These are phyloP conservation scores for Plasmodium blacklocki DNA, from an alignment of 169 alveolate species.

Conservation along the genomic window DNA sequence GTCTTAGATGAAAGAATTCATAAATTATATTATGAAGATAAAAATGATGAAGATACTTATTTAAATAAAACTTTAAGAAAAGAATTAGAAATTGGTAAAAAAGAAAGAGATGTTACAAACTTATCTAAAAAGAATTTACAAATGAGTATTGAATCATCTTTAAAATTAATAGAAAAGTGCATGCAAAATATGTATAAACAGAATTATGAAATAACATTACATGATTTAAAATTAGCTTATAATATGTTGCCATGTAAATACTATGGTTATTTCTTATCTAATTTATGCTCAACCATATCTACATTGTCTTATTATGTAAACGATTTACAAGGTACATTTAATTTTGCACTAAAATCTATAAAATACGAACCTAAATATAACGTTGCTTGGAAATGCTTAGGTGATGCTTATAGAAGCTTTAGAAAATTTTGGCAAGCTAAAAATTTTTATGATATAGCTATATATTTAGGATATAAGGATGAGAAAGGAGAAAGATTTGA, in stretches of 20 bases:
- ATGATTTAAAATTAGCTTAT: constrained; percentile 68
- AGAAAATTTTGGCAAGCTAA: constrained; percentile 74
- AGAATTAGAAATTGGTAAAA: constrained; percentile 42
- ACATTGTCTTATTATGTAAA: constrained; percentile 55
- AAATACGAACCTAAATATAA: constrained; percentile 56
- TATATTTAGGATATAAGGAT: constrained; percentile 70
- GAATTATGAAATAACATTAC: constrained; percentile 51
- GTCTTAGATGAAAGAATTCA: constrained; percentile 11
- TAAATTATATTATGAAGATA: constrained; percentile 4
- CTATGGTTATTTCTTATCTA: constrained; percentile 50
- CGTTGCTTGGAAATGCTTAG: constrained; percentile 67
- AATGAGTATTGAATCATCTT: constrained; percentile 62
- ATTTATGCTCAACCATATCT: constrained; percentile 39
- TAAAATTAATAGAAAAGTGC: constrained; percentile 61
- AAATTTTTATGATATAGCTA: constrained; percentile 72
- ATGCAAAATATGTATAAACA: constrained; percentile 43
- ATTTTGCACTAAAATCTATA: constrained; percentile 59
- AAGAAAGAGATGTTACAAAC: constrained; percentile 44
- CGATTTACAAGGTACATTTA: constrained; percentile 63
- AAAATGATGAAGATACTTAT: constrained; percentile 14
- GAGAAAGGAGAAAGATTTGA: constrained; percentile 57
- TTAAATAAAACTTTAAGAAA: constrained; percentile 28
- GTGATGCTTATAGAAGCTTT: constrained; percentile 73
- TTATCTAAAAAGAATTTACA: constrained; percentile 50
- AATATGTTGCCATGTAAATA: constrained; percentile 74